A percentile compares a stretch with the other conserved stretches of the same genome.
Evolutionary conservation across 257 asterid species (phyloP).

Genomic region (Coffea eugenioides): DNA sequence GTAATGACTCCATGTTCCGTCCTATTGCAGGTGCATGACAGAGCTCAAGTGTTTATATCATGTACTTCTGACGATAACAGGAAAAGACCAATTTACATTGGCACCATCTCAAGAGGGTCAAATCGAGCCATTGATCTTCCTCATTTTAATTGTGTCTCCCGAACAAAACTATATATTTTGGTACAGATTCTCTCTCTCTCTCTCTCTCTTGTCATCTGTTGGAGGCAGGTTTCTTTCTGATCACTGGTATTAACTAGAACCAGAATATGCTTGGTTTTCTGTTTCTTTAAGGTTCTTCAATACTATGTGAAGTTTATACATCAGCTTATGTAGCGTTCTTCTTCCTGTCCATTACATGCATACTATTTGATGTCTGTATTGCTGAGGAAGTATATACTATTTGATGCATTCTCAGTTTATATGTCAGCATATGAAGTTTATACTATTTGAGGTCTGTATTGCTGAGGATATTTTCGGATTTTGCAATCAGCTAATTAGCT

Average conservation of each 20-base stretch:
- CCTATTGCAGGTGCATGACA: conserved; percentile 79
- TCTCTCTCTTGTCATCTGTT: not conserved
- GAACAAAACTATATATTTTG: conserved; percentile 57
- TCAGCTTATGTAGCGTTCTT: not conserved
- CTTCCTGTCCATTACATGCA: not conserved
- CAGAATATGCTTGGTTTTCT: not conserved
- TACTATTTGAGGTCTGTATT: too few relatives aligned
- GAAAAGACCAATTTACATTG: conserved; percentile 61
- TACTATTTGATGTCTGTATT: too few relatives aligned
- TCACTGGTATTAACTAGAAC: not conserved
- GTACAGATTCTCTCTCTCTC: conserved; percentile 35
- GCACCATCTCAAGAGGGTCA: conserved; percentile 71
- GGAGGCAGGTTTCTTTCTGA: not conserved
- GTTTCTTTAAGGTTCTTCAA: not conserved
- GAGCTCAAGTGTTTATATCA: conserved; percentile 92
- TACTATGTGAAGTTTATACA: too few relatives aligned
- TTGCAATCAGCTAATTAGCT: too few relatives aligned
- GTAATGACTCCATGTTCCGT: not conserved
- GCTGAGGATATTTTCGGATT: too few relatives aligned
- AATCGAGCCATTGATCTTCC: conserved; percentile 67
- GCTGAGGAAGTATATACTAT: too few relatives aligned
- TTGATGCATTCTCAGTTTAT: too few relatives aligned
- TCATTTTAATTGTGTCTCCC: conserved; percentile 44
- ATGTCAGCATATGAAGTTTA: too few relatives aligned
- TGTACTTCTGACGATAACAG: conserved; percentile 50